Evolutionary conservation across 495 filamentous ascomycete genomes (phyloP).

Genomic region (Talaromyces stipitatus): DNA sequence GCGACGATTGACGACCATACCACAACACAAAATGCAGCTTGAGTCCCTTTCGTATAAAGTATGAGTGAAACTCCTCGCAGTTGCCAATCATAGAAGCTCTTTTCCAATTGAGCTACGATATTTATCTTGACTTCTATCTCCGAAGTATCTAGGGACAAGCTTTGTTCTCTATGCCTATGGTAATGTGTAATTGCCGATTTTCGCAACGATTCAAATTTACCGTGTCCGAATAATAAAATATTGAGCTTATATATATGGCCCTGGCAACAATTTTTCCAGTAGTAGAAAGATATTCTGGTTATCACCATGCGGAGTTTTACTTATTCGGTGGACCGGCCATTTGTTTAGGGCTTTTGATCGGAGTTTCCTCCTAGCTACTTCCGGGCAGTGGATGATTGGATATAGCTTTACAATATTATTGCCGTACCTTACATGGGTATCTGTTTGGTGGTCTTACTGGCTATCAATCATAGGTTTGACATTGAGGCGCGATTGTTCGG

Average conservation of each 20-base stretch:
- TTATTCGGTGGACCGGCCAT: background rate
- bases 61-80: no score
- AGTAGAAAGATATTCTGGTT: background rate
- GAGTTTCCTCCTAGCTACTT: background rate
- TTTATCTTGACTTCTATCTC: background rate
- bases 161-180: background rate
- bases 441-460: background rate
- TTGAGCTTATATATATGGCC: background rate
- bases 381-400: background rate
- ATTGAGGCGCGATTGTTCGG: background rate
- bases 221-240: background rate
- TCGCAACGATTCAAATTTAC: background rate
- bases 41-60: background rate
- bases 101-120: background rate
- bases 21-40: background rate
- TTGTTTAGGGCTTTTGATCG: conserved; percentile 1
- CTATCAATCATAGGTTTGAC: background rate
- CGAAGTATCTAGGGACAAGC: background rate
- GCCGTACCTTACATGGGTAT: background rate
- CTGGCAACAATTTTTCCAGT: background rate
- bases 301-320: background rate
- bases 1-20: background rate
- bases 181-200: background rate
- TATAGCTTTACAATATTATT: background rate
- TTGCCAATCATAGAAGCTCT: background rate